Base-by-base conservation (phyloP, 805 yeast species). In the Ogataea paradorogensis region DNA sequence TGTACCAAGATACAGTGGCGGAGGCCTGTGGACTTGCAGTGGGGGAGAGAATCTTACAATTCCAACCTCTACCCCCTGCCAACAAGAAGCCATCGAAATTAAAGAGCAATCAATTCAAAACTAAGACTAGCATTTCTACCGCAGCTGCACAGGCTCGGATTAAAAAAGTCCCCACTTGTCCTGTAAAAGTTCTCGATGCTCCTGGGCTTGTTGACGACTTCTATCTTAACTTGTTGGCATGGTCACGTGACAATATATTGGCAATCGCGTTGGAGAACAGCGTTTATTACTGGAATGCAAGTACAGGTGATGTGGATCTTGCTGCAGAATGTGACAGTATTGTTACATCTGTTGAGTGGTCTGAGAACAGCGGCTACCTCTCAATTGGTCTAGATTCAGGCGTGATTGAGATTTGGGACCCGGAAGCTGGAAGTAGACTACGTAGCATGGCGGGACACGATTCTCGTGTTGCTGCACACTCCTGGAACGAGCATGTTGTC, bases 131-230 rank as follows among this genome's bases (percentile, higher is more conserved):
- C 43, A 54, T 58, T 10, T 57, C 65, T 4, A 50, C 80, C 0
- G 65, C 73, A 9, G 69, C 74, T 20, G 84, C 83, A 4, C 71
- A 79, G 26, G 80, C 84, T 13, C 70, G 89, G 53, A 76, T 86
- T 34, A 78, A 95, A 50, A 82, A 80, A 51, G 73, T 93, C 33
- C 87, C 95, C 18, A 78, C 87, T 0, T 85, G 87, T 24, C 98
- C 99, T 1, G 96, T 87, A 49, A 75, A 95, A 47, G 95, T 93
- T 1, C 70, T 93, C 28, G 99, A 93, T 65, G 99, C 98, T 0
- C 99, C 99, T 0, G 96, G 96, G 0, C 73, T 90, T 42, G 74
- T 83, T 15, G 96, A 93, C 62, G 99, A 93, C 65, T 93, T 89
- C 61, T 93, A 91, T 60, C 71, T 89, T 38, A 89, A 89, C 56